Evolutionary conservation across 208 protist genomes (phyloP).

Genomic region (Trypanosoma congolense): DNA sequence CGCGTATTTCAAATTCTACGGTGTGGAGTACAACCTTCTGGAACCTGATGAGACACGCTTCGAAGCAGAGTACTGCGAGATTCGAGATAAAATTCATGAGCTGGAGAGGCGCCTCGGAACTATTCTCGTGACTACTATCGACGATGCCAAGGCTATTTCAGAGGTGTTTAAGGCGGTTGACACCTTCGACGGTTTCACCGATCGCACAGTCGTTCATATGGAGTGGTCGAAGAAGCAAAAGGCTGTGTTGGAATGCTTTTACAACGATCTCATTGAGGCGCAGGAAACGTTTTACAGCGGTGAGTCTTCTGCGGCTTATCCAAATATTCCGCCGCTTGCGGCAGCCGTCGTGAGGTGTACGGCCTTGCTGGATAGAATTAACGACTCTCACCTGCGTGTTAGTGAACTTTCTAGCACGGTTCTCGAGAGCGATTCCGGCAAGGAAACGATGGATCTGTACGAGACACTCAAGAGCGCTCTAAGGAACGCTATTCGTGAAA

Average conservation of each 20-base stretch:
- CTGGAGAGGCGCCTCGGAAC: constrained; percentile 91
- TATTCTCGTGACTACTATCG: constrained; percentile 91
- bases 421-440: constrained; percentile 79
- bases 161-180: constrained; percentile 95
- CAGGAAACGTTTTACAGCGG: constrained; percentile 91
- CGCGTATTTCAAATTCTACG: constrained; percentile 72
- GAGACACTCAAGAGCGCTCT: constrained; percentile 66
- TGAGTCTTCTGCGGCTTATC: constrained; percentile 69
- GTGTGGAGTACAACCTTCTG: constrained; percentile 93
- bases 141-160: constrained; percentile 90
- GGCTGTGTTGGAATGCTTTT: constrained; percentile 73
- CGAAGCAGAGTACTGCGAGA: constrained; percentile 90
- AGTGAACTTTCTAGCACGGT: constrained; percentile 64
- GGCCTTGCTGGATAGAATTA: constrained; percentile 93
- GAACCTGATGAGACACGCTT: constrained; percentile 92
- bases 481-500: constrained; percentile 65
- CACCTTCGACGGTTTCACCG: constrained; percentile 94
- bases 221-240: constrained; percentile 93
- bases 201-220: constrained; percentile 90
- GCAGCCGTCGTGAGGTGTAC: constrained; percentile 89
- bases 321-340: constrained; percentile 92
- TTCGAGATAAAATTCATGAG: constrained; percentile 80
- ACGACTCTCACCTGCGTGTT: constrained; percentile 83
- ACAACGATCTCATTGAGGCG: constrained; percentile 83
- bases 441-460: constrained; percentile 79